Evolutionary conservation across 352 stramenopile species (phyloP), one percentile per base, ranked within the genome.

Genomic region (Pythium dissimile): DNA sequence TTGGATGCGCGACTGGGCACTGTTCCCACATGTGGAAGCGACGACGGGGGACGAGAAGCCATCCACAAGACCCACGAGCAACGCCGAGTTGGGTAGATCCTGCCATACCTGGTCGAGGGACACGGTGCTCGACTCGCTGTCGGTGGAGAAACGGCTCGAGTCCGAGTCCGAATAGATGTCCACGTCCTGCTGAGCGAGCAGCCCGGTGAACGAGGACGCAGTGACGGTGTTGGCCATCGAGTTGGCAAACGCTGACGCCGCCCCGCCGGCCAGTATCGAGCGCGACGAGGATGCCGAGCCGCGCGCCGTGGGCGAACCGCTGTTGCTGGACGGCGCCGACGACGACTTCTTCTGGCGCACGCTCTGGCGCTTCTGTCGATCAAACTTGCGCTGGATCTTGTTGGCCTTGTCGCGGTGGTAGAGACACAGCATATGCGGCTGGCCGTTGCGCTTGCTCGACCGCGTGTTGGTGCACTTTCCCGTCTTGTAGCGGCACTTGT

Each of bases 341-440:
- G 32, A 15, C 28, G 52, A 53, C 67, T 88, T 91, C 35, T 73
- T 73, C 49, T 68, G 68, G 52, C 83, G 82, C 27, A 78, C 73
- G 13, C 83, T 74, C 43, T 91, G 79, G 49, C 84, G 84, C 74
- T 95, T 95, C 66, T 95, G 83, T 44, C 85, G 81, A 59, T 95
- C 83, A 54, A 93, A 92, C 69, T 92, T 92, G 71, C 85, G 83
- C 66, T 95, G 85, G 65, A 91, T 95, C 70, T 88, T 79, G 73
- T 95, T 95, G 66, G 85, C 85, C 72, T 95, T 95, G 69, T 93
- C 81, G 28, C 85, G 83, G 62, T 95, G 85, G 70, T 89, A 91
- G 45, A 90, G 66, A 49, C 85, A 95, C n/a, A 95, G 69, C 63
- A 93, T 84, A 64, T 95, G 85, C 49, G 76, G 80, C 67, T 92